Percentiles rank a stretch among this genome's conserved stretches.
Conservation (phyloP, 202 grass and related monocot species). For the Schoenoplectus triqueter region DNA sequence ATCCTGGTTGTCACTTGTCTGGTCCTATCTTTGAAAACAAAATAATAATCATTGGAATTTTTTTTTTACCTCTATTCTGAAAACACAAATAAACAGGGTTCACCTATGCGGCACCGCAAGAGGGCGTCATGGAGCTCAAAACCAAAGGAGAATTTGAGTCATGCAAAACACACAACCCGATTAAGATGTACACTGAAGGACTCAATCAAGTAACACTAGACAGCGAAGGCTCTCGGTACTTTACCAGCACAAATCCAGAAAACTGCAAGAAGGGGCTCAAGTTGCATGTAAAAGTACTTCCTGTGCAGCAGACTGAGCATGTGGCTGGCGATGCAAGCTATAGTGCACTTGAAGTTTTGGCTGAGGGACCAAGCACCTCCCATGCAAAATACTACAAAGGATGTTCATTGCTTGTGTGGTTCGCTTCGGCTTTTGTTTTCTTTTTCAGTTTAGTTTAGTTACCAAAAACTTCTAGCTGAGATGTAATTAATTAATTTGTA, state of each 20-base stretch:
- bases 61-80: neutral
- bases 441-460: neutral
- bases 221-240: conserved; percentile 51
- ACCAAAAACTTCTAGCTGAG: neutral
- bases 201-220: conserved; percentile 43
- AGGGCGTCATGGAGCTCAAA: conserved; percentile 43
- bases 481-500: neutral
- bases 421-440: conserved; percentile 25
- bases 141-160: conserved; percentile 42
- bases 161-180: conserved; percentile 39
- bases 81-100: conserved; percentile 49
- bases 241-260: conserved; percentile 39
- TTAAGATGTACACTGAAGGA: conserved; percentile 54
- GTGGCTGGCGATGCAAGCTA: neutral
- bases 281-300: conserved; percentile 48
- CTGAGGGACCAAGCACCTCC: conserved; percentile 29
- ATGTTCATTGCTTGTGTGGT: conserved; percentile 13
- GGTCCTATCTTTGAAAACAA: neutral
- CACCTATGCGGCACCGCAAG: conserved; percentile 36
- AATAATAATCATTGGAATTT: neutral
- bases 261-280: conserved; percentile 57
- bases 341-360: neutral
- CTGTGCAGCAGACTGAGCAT: neutral
- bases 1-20: neutral
- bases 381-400: conserved; percentile 20